Conservation (phyloP, 805 yeast genomes). For the Nakazawaea populi region DNA sequence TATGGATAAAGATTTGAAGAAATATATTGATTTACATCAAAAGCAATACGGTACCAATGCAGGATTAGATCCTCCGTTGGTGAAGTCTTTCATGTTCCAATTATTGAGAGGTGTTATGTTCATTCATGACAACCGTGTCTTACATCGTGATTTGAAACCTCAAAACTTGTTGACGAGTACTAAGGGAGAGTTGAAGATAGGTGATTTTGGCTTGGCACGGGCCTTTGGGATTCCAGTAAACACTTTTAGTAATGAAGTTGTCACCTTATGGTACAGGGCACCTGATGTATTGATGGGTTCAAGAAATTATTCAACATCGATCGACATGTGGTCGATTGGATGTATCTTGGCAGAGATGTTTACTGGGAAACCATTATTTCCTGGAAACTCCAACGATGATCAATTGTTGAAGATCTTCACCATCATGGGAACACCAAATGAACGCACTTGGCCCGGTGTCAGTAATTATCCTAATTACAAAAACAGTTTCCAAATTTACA, state of each 20-base stretch:
- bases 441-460: slow-evolving; percentile 96
- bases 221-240: slow-evolving; percentile 98
- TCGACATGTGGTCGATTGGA: slow-evolving; percentile 98
- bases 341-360: slow-evolving; percentile 98
- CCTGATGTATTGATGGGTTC: slow-evolving; percentile 96
- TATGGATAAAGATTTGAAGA: slow-evolving; percentile 89
- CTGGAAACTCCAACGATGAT: slow-evolving; percentile 95
- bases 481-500: slow-evolving; percentile 76
- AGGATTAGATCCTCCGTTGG: slow-evolving; percentile 64
- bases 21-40: slow-evolving; percentile 72
- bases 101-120: slow-evolving; percentile 82
- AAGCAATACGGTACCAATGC: slow-evolving; percentile 60
- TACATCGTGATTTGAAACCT: slow-evolving; percentile 87
- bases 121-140: slow-evolving; percentile 80
- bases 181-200: slow-evolving; percentile 89
- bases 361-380: slow-evolving; percentile 94
- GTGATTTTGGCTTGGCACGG: slow-evolving; percentile 95
- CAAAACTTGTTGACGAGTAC: slow-evolving; percentile 85
- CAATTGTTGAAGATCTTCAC: slow-evolving; percentile 89
- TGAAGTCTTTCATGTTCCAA: slow-evolving; percentile 93
- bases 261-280: slow-evolving; percentile 96
- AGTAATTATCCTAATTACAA: slow-evolving; percentile 84
- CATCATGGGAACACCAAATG: slow-evolving; percentile 95
- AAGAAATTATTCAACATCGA: slow-evolving; percentile 91
- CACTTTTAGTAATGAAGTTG: slow-evolving; percentile 96